Percentiles rank a stretch among this genome's conserved stretches.
These are phyloP conservation scores for Punica granatum DNA, from an alignment of 345 rosid species.

Conservation along the genomic window DNA sequence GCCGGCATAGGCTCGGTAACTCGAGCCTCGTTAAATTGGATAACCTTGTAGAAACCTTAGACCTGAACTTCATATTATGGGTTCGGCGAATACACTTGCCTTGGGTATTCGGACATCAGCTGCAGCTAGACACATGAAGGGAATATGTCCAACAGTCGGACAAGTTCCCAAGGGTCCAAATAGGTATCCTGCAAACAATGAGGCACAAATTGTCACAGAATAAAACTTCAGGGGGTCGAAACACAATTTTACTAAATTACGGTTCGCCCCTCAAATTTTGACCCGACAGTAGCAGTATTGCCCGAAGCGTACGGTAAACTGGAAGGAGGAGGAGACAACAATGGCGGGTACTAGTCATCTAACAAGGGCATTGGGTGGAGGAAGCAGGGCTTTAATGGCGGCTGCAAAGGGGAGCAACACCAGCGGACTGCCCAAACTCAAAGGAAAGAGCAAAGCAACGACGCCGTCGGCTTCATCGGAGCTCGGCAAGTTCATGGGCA, in stretches of 20 bases:
- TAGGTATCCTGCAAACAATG: background rate
- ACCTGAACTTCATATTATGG: too few relatives aligned
- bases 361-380: conserved; percentile 12
- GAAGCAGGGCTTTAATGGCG: conserved; percentile 11
- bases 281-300: background rate
- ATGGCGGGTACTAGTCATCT: background rate
- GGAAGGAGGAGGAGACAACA: background rate
- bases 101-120: too few relatives aligned
- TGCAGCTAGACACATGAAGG: too few relatives aligned
- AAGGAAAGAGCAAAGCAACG: conserved; percentile 6
- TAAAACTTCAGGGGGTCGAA: background rate
- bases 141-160: too few relatives aligned
- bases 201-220: background rate
- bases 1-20: too few relatives aligned
- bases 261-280: background rate
- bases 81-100: too few relatives aligned
- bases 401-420: conserved; percentile 8
- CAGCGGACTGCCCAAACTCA: conserved; percentile 4
- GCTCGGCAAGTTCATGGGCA: conserved; percentile 33
- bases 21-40: too few relatives aligned
- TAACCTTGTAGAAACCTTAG: too few relatives aligned
- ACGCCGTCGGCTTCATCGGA: conserved; percentile 19
- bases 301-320: background rate
- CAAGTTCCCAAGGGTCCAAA: background rate
- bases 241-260: background rate